These are phyloP conservation scores for Mycena metata DNA, from an alignment of 768 basidiomycete genomes.

Conservation along the genomic window DNA sequence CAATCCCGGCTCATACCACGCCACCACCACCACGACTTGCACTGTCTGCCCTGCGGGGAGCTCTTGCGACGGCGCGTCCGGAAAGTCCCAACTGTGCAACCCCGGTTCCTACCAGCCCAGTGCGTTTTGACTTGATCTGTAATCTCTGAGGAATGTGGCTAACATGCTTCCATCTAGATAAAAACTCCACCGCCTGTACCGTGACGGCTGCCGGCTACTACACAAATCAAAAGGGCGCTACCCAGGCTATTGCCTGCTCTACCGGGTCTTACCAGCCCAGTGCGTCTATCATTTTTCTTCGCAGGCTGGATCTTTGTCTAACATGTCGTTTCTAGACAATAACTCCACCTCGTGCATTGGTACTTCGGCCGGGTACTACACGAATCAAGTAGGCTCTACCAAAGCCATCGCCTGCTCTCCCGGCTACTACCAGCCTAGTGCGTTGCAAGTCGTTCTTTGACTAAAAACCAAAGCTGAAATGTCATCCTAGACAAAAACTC, in stretches of 20 bases:
- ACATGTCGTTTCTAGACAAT: too few relatives aligned
- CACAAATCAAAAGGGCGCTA: background rate
- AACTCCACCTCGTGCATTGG: too few relatives aligned
- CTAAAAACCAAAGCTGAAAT: background rate
- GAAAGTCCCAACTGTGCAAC: background rate
- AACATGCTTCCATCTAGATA: background rate
- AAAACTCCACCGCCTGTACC: conserved; percentile 2
- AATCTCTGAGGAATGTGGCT: background rate
- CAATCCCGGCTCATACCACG: background rate
- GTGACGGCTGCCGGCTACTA: background rate
- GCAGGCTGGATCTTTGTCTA: too few relatives aligned
- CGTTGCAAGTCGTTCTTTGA: background rate
- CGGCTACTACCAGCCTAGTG: too few relatives aligned
- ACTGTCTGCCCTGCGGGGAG: conserved; percentile 5
- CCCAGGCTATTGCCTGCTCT: background rate
- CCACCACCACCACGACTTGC: conserved; percentile 3
- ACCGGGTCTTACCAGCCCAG: conserved; percentile 27
- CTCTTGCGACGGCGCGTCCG: background rate
- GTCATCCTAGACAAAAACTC: too few relatives aligned
- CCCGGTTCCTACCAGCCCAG: conserved; percentile 17
- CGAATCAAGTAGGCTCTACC: too few relatives aligned
- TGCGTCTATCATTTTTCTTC: background rate
- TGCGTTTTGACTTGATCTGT: background rate
- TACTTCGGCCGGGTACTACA: too few relatives aligned
- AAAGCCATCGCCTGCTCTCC: too few relatives aligned